Percentiles rank a stretch among this genome's conserved stretches.
phyloP scores from a whole-genome alignment of 2,329 filamentous ascomycete genomes.

The Cytospora piceicola region DNA sequence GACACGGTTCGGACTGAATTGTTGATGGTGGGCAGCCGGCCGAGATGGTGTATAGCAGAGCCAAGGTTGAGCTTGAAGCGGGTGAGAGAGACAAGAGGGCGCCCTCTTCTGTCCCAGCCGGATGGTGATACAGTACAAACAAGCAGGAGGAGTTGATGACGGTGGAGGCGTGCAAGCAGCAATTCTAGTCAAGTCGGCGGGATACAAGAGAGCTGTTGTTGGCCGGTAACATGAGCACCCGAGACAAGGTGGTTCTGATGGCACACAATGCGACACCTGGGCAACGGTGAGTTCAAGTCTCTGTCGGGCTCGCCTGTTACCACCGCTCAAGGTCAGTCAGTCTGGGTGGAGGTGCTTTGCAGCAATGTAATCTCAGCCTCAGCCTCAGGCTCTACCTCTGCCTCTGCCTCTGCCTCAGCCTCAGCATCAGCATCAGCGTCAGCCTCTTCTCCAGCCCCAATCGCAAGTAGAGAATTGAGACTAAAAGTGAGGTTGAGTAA shows the following conservation, averaged over 20 bases:
- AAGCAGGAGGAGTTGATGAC: conserved; percentile 2
- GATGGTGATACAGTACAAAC: conserved; percentile 12
- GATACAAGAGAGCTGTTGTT: conserved; percentile 3
- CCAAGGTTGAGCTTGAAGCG: not conserved
- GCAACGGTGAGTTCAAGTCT: no score
- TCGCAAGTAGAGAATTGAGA: not conserved
- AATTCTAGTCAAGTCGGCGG: conserved; percentile 10
- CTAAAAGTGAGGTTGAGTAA: not conserved
- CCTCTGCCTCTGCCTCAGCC: not conserved
- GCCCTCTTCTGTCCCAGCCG: conserved; percentile 4
- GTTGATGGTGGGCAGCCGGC: conserved; percentile 24
- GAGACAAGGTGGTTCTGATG: conserved; percentile 20
- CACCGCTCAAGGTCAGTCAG: not conserved
- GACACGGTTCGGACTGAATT: not conserved
- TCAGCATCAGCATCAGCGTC: not conserved
- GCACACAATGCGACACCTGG: not conserved
- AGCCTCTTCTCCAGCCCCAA: not conserved
- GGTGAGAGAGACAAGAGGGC: conserved; percentile 5
- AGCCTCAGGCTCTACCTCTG: not conserved
- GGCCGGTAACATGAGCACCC: conserved; percentile 12
- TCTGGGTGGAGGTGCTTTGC: not conserved
- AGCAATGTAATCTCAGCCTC: not conserved
- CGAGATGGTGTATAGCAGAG: conserved; percentile 13
- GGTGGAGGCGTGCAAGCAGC: conserved; percentile 11
- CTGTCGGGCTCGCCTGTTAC: not conserved